These are phyloP conservation scores for Amphibolis antarctica DNA, from an alignment of 106 monocot species.

Conservation along the genomic window DNA sequence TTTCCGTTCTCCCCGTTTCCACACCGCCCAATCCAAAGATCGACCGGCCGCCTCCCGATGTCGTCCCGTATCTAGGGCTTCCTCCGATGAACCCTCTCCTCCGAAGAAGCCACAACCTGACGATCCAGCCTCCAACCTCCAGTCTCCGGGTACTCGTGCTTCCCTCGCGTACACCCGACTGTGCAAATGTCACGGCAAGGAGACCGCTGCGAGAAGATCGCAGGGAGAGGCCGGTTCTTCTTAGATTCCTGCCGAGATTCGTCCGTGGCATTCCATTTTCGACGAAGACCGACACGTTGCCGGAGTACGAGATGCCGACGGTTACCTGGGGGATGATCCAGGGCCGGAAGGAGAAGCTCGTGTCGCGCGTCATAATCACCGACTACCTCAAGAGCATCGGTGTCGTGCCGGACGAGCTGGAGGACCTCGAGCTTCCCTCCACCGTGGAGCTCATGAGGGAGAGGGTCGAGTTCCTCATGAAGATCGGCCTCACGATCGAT, in stretches of 20 bases:
- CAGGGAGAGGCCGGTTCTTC: too few relatives aligned
- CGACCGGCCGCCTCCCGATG: background rate
- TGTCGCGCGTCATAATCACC: constrained; percentile 78
- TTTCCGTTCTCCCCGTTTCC: too few relatives aligned
- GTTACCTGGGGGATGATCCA: constrained; percentile 88
- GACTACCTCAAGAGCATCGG: constrained; percentile 59
- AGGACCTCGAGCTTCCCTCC: constrained; percentile 31
- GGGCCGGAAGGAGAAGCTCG: constrained; percentile 75
- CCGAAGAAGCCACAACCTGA: background rate
- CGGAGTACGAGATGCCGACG: constrained; percentile 79
- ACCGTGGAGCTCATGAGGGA: constrained; percentile 34
- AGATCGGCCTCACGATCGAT: constrained; percentile 24
- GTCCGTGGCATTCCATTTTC: background rate
- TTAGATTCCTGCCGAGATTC: too few relatives aligned
- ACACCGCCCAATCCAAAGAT: background rate
- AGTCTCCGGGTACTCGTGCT: background rate
- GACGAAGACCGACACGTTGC: constrained; percentile 14
- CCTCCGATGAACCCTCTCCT: background rate
- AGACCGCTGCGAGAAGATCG: too few relatives aligned
- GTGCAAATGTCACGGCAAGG: too few relatives aligned
- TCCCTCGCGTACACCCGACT: too few relatives aligned
- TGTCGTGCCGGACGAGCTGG: constrained; percentile 32
- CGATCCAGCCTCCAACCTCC: background rate
- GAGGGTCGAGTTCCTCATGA: constrained; percentile 36
- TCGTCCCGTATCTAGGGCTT: background rate